Evolutionary conservation across 1,284 basidiomycete genomes (phyloP).

Genomic region (Boletus sp.): DNA sequence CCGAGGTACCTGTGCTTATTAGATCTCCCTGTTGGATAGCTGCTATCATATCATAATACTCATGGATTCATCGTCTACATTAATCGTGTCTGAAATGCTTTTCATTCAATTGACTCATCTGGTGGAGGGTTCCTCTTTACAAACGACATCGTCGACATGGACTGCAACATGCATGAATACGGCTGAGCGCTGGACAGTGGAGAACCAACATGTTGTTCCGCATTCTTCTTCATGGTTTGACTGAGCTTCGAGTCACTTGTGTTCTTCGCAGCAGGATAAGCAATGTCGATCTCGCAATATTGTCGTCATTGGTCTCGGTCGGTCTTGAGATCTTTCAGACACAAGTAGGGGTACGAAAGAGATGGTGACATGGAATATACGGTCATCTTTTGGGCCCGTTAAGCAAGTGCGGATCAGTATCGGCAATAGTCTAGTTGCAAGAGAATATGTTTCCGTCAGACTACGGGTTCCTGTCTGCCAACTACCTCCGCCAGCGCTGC

Average conservation of each 20-base stretch:
- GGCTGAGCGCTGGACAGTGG: not conserved
- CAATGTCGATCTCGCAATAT: conserved; percentile 98
- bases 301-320: conserved; percentile 98
- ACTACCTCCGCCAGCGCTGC: no score
- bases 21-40: conserved; percentile 7
- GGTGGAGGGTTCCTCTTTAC: conserved; percentile 62
- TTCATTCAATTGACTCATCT: conserved; percentile 53
- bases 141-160: conserved; percentile 93
- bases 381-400: conserved; percentile 94
- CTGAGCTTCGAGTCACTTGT: conserved; percentile 99
- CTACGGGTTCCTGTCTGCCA: no score
- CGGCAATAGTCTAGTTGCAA: conserved; percentile 82
- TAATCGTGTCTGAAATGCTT: not conserved
- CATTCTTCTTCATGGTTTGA: conserved; percentile 99
- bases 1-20: conserved; percentile 14
- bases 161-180: conserved; percentile 69
- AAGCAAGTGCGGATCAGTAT: conserved; percentile 99
- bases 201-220: conserved; percentile 83
- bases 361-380: conserved; percentile 81
- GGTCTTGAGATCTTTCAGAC: conserved; percentile 67
- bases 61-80: conserved; percentile 7
- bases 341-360: conserved; percentile 2
- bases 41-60: conserved; percentile 17
- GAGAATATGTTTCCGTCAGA: conserved; percentile 86
- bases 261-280: conserved; percentile 97